Percentiles rank a stretch among this genome's conserved stretches.
These are phyloP conservation scores for Circinella minor DNA, from an alignment of 371 early-diverging fungal species.

Conservation along the genomic window DNA sequence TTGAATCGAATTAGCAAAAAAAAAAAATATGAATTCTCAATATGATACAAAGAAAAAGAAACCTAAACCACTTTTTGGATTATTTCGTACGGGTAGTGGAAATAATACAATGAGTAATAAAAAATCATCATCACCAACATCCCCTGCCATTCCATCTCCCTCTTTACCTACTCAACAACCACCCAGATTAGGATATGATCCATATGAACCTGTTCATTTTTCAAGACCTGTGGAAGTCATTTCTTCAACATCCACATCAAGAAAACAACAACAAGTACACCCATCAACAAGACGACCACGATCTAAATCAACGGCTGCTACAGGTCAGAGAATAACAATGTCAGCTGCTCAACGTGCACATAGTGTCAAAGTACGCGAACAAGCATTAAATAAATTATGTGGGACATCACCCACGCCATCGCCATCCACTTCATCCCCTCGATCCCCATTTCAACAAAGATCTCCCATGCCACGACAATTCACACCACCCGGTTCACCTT, in stretches of 20 bases:
- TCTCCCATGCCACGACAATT: conserved; percentile 7
- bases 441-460: neutral
- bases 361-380: conserved; percentile 8
- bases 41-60: conserved; percentile 11
- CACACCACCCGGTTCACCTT: conserved; percentile 7
- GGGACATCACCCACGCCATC: conserved; percentile 1
- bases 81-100: neutral
- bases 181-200: neutral
- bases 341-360: conserved; percentile 3
- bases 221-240: neutral
- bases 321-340: neutral
- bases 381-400: conserved; percentile 6
- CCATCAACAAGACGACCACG: neutral
- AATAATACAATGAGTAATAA: neutral
- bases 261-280: too few species aligned
- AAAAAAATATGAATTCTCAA: neutral
- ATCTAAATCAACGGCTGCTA: conserved; percentile 5
- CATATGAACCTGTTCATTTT: neutral
- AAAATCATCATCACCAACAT: conserved; percentile 5
- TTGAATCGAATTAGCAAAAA: too few species aligned
- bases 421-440: conserved; percentile 2
- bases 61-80: conserved; percentile 14
- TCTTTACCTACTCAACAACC: neutral
- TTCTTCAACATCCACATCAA: neutral
- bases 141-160: neutral